These are phyloP conservation scores for Phytopythium montanum DNA, from an alignment of 352 stramenopile genomes.

Conservation along the genomic window DNA sequence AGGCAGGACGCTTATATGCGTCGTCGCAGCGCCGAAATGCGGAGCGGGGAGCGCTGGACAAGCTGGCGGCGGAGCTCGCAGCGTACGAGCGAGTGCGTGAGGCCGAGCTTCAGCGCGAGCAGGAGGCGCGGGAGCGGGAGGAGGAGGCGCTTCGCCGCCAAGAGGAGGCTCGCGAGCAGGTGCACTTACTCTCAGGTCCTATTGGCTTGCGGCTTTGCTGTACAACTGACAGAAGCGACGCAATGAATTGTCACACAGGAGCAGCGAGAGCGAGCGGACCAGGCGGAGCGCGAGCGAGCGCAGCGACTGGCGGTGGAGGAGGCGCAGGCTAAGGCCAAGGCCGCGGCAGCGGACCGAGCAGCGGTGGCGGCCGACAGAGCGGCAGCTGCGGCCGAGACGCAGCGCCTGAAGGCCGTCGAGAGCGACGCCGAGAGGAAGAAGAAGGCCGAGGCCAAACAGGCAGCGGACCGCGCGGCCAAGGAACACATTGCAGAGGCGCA, in stretches of 20 bases:
- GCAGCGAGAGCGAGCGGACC: constrained; percentile 20
- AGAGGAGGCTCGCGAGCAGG: constrained; percentile 37
- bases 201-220: neutral
- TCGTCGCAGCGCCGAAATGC: constrained; percentile 23
- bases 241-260: constrained; percentile 6
- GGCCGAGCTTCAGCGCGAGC: constrained; percentile 22
- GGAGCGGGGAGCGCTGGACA: constrained; percentile 38
- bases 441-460: constrained; percentile 28
- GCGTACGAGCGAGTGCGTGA: constrained; percentile 41
- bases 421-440: constrained; percentile 28
- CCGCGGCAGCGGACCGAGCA: constrained; percentile 21
- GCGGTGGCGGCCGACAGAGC: constrained; percentile 20
- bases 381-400: neutral
- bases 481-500: constrained; percentile 42
- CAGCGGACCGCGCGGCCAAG: constrained; percentile 30
- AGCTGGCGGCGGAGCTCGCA: constrained; percentile 42
- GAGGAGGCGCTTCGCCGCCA: constrained; percentile 23
- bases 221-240: neutral
- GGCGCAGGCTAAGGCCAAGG: constrained; percentile 29
- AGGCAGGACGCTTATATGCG: neutral
- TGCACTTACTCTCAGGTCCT: constrained; percentile 2
- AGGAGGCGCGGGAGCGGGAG: constrained; percentile 28
- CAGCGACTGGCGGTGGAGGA: constrained; percentile 25
- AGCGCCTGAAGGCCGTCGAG: constrained; percentile 32
- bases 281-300: constrained; percentile 22